Percentiles rank a stretch among this genome's conserved stretches.
Conservation (phyloP, 805 yeast species). For the Kuraishia ogatae region DNA sequence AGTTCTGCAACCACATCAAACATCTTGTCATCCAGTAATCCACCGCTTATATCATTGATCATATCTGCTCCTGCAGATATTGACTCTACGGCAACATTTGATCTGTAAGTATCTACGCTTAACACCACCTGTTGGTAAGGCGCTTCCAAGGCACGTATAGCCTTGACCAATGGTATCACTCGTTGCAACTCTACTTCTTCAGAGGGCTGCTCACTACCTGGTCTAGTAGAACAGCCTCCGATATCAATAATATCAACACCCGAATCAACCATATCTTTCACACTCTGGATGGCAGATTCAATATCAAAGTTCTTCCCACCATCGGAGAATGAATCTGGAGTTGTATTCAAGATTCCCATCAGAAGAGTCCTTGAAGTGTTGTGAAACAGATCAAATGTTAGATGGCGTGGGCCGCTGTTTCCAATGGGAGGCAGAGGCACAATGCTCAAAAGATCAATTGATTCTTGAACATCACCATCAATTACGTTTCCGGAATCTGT, state of each 20-base stretch:
- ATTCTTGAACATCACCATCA: conserved; percentile 33
- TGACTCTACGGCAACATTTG: conserved; percentile 63
- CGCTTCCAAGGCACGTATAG: conserved; percentile 33
- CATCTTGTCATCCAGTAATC: conserved; percentile 58
- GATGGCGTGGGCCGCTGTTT: conserved; percentile 4
- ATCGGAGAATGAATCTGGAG: conserved; percentile 95
- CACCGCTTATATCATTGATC: conserved; percentile 85
- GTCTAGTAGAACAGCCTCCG: conserved; percentile 94
- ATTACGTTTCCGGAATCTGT: conserved; percentile 10
- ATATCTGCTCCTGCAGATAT: conserved; percentile 79
- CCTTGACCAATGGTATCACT: conserved; percentile 60
- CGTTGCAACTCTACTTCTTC: conserved; percentile 62
- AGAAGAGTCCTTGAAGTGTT: conserved; percentile 45
- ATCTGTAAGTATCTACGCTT: conserved; percentile 84
- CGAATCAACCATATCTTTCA: conserved; percentile 38
- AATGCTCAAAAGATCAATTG: conserved; percentile 38
- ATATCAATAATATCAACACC: conserved; percentile 81
- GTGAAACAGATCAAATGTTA: conserved; percentile 34
- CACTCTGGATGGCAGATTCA: conserved; percentile 24
- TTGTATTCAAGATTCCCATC: conserved; percentile 85
- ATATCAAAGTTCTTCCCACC: conserved; percentile 45
- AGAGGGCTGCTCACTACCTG: conserved; percentile 59
- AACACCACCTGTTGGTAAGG: conserved; percentile 36
- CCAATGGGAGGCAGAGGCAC: conserved; percentile 32
- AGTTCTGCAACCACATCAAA: conserved; percentile 59